Conservation (phyloP, 345 rosid genomes). For the Syzygium grande region DNA sequence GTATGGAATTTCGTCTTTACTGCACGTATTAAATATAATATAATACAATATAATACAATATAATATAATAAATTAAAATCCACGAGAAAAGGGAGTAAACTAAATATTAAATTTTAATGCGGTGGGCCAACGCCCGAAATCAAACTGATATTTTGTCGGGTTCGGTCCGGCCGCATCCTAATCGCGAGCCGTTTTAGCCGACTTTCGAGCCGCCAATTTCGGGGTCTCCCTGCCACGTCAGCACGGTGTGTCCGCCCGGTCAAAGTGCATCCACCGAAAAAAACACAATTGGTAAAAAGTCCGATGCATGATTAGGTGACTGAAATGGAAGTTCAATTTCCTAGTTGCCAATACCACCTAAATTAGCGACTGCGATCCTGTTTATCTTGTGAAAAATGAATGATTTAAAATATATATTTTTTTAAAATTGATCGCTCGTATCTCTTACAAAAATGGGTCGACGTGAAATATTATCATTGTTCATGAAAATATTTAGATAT, state of each 20-base stretch:
- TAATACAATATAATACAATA: background rate
- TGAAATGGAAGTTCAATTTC: background rate
- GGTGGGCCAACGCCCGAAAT: background rate
- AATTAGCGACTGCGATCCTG: accelerated
- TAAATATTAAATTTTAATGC: background rate
- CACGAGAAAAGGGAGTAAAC: background rate
- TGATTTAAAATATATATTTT: no score
- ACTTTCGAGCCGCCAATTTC: background rate
- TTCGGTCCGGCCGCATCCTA: background rate
- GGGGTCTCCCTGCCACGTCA: background rate
- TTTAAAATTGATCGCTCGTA: no score
- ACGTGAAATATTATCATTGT: no score
- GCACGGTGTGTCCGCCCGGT: background rate
- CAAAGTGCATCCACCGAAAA: background rate
- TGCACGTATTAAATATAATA: background rate
- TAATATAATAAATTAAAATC: background rate
- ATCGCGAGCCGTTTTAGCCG: background rate
- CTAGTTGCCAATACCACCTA: background rate
- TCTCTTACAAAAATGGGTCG: no score
- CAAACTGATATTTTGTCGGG: background rate
- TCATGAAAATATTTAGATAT: no score
- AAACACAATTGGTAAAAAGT: background rate
- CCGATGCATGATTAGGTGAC: background rate
- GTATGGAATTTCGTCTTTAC: background rate
- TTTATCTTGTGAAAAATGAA: no score